phyloP scores from a whole-genome alignment of 2,329 filamentous ascomycete species.

The Coleophoma crateriformis region DNA sequence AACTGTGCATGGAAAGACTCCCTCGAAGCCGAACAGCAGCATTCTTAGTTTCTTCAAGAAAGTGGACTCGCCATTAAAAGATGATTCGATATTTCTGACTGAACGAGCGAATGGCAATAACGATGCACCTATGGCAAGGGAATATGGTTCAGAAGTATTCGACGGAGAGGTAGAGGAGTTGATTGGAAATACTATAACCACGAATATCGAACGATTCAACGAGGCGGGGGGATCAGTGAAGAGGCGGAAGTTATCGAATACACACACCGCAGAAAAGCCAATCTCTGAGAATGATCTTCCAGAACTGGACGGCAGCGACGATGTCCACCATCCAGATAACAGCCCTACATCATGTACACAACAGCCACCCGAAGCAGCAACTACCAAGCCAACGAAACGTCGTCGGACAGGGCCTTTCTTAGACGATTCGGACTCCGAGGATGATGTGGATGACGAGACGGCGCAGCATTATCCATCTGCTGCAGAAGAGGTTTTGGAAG shows the following conservation, averaged over 20 bases:
- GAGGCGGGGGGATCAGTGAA: constrained; percentile 32
- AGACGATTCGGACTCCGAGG: constrained; percentile 60
- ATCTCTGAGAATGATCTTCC: background rate
- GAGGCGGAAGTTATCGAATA: constrained; percentile 32
- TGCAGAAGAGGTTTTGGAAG: constrained; percentile 12
- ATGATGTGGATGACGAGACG: constrained; percentile 21
- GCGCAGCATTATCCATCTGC: constrained; percentile 10
- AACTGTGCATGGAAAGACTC: constrained; percentile 11
- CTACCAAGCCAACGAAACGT: constrained; percentile 21
- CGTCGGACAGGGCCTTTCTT: constrained; percentile 56
- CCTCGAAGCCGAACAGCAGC: constrained; percentile 48
- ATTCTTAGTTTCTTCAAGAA: constrained; percentile 76
- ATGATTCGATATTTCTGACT: constrained; percentile 52
- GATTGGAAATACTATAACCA: constrained; percentile 12
- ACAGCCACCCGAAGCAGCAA: constrained; percentile 15
- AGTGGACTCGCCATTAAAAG: constrained; percentile 40
- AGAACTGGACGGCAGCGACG: background rate
- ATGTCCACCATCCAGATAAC: background rate
- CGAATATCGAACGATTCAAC: constrained; percentile 29
- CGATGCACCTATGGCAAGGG: constrained; percentile 3
- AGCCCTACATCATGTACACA: constrained; percentile 7
- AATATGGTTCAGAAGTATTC: constrained; percentile 7
- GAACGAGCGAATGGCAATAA: constrained; percentile 19
- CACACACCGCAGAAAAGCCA: too few relatives aligned
- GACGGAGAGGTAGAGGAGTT: constrained; percentile 18